Base-by-base conservation (phyloP, 495 filamentous ascomycete species). In the Cryomyces minteri region DNA sequence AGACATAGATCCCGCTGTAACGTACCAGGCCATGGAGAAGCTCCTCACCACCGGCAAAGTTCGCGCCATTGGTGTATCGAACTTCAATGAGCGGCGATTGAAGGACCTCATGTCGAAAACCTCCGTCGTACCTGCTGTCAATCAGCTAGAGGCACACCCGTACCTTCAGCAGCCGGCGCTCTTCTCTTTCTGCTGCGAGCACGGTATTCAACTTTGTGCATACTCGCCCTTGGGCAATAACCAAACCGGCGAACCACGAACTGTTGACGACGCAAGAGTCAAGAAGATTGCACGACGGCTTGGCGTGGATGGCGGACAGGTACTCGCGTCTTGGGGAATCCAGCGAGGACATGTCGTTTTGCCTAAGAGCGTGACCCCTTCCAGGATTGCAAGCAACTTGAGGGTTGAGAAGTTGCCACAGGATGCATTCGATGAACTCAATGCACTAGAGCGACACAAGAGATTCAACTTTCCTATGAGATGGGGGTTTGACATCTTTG, bases 1-100 rank as follows among this genome's bases (percentile, higher is more conserved):
- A 5, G 25, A 43, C 9, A 36, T 32, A 7, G 14, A 40, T 37
- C 48, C 49, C 25, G 40, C 48, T 48, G 52, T 40, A 57, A 64
- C 43, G 52, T 73, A 66, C 62, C 57, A 60, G 41, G 64, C 63
- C 6, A 73, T 77, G 70, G 66, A 73, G 36, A 68, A 71, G 49
- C 58, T 81, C 1, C 61, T 80, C 38, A 42, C 60, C 4, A 71
- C 69, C 32, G 73, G 73, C 52, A 69, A 73, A 51, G 64, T 70
- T 33, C 67, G 70, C 50, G 64, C 68, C 7, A 75, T 84, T 46
- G 73, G 74, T 9, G 67, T 77, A 12, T 72, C 68, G 40, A 77
- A 1, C 41, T 56, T 36, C 45, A 54, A 18, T 37, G 46, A 28
- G 45, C 41, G 12, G 30, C 2, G 5, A 46, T 44, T 39, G 41